Evolutionary conservation across 176 grass and related monocot species (phyloP).

Genomic region (Rhynchospora tenuis): DNA sequence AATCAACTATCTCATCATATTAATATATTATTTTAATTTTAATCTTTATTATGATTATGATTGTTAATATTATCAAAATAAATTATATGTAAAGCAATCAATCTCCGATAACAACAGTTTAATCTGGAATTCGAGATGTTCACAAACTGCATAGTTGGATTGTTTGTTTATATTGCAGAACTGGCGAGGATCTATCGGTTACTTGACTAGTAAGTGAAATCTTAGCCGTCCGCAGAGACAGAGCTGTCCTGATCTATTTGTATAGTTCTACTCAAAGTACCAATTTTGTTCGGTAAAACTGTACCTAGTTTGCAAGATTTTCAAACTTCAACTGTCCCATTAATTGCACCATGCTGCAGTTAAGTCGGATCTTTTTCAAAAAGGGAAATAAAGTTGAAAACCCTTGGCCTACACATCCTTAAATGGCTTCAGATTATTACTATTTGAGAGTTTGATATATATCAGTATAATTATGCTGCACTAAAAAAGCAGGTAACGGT

Average conservation of each 20-base stretch:
- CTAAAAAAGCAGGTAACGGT: neutral
- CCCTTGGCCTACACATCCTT: neutral
- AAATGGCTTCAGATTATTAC: neutral
- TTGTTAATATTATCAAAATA: no score
- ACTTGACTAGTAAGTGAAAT: neutral
- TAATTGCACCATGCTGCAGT: neutral
- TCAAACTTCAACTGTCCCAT: constrained; percentile 14
- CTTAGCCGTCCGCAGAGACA: neutral
- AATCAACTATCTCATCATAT: no score
- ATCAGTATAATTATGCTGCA: neutral
- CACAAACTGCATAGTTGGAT: no score
- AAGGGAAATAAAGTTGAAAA: neutral
- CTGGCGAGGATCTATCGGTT: neutral
- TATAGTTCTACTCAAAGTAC: neutral
- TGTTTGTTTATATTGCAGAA: no score
- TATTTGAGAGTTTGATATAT: neutral
- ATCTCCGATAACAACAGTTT: no score
- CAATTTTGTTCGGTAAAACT: neutral
- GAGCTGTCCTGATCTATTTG: neutral
- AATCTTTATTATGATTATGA: no score
- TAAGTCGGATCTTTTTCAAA: neutral
- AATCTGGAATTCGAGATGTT: no score
- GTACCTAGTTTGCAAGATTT: neutral
- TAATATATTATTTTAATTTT: no score
- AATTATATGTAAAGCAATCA: no score